Percentiles rank a stretch among this genome's conserved stretches.
phyloP scores from a whole-genome alignment of 2,329 filamentous ascomycete species.

The Allantophomopsis lycopodina region DNA sequence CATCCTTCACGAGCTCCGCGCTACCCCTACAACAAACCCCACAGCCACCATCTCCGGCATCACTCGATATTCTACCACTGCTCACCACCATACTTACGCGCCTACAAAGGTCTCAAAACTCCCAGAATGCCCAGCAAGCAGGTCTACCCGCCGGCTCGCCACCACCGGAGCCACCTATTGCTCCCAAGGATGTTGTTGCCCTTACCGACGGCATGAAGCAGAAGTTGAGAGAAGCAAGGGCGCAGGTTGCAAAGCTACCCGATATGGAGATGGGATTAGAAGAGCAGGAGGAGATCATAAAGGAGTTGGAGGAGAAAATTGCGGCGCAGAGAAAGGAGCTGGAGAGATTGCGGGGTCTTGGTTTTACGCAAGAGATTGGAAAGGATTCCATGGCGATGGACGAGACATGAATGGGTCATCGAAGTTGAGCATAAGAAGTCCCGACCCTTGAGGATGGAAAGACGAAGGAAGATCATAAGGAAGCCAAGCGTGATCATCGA shows the following conservation, averaged over 20 bases:
- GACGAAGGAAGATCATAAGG: no score
- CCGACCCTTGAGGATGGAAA: no score
- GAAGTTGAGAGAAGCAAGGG: slow-evolving; percentile 67
- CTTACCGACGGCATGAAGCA: slow-evolving; percentile 71
- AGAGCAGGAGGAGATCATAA: slow-evolving; percentile 62
- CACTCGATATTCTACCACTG: slow-evolving; percentile 75
- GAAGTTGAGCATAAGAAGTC: no score
- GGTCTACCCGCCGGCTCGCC: slow-evolving; percentile 9
- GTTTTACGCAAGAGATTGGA: not conserved
- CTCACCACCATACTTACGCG: slow-evolving; percentile 67
- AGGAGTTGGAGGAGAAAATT: slow-evolving; percentile 49
- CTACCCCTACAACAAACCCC: slow-evolving; percentile 23
- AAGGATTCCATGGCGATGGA: no score
- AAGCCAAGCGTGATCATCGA: no score
- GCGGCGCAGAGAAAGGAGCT: slow-evolving; percentile 46
- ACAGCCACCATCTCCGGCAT: slow-evolving; percentile 60
- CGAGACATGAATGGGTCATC: no score
- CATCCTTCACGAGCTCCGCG: slow-evolving; percentile 9
- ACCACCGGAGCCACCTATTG: slow-evolving; percentile 13
- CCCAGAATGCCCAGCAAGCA: slow-evolving; percentile 15
- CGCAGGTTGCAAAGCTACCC: slow-evolving; percentile 48
- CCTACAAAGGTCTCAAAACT: slow-evolving; percentile 38
- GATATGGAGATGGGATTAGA: slow-evolving; percentile 53
- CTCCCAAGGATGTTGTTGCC: slow-evolving; percentile 60
- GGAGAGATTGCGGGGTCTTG: slow-evolving; percentile 8